phyloP scores from a whole-genome alignment of 768 basidiomycete species.

The Lactifluus volemus region DNA sequence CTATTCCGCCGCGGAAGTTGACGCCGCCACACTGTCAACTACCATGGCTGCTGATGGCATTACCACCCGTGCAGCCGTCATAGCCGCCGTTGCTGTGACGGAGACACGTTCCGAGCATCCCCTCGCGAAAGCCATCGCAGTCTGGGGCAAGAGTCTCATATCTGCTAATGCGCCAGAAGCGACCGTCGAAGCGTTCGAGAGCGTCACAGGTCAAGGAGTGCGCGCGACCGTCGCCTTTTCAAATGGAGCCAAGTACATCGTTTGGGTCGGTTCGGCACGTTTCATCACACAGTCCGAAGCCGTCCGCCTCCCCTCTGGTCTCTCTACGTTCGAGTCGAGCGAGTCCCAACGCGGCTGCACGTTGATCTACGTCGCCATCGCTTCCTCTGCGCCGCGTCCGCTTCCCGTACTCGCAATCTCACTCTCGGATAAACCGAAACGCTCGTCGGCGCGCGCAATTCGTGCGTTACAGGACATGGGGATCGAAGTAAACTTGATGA shows the following conservation, averaged over 20 bases:
- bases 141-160: conserved; percentile 64
- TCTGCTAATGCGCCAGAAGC: conserved; percentile 40
- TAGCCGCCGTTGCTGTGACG: conserved; percentile 78
- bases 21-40: conserved; percentile 20
- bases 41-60: conserved; percentile 49
- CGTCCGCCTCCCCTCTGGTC: conserved; percentile 45
- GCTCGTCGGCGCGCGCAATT: conserved; percentile 77
- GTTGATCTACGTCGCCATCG: conserved; percentile 77
- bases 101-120: conserved; percentile 96
- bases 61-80: conserved; percentile 48
- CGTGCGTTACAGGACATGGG: conserved; percentile 79
- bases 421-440: conserved; percentile 80
- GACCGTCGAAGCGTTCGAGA: conserved; percentile 68
- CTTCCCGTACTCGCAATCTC: conserved; percentile 73
- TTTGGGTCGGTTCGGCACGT: conserved; percentile 68
- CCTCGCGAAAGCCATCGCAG: conserved; percentile 85
- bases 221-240: conserved; percentile 54
- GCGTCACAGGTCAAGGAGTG: conserved; percentile 83
- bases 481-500: conserved; percentile 88
- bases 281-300: conserved; percentile 55
- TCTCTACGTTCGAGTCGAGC: conserved; percentile 56
- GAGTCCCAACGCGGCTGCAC: conserved; percentile 73
- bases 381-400: conserved; percentile 33
- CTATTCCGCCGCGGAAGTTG: conserved; percentile 8
- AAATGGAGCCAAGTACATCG: conserved; percentile 35